Evolutionary conservation across 2,329 filamentous ascomycete species (phyloP).

Genomic region (Penicillium decumbens): DNA sequence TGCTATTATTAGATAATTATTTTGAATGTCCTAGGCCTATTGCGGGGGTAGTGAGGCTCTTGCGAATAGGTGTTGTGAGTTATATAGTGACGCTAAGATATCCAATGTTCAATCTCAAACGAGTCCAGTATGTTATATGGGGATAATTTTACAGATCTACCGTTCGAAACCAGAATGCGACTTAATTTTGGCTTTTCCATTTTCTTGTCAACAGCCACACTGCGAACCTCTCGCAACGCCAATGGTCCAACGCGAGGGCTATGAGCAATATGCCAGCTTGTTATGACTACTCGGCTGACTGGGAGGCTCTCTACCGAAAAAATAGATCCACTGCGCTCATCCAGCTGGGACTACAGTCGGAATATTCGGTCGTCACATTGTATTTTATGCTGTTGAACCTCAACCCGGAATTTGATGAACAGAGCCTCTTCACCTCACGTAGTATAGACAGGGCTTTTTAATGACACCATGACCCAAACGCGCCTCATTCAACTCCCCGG

Average conservation of each 20-base stretch:
- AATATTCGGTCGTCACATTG: background rate
- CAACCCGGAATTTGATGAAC: conserved; percentile 9
- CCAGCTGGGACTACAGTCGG: background rate
- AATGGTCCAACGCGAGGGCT: conserved; percentile 11
- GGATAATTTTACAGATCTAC: too few species aligned
- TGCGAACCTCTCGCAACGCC: conserved; percentile 11
- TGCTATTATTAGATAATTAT: too few species aligned
- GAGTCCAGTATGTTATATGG: too few species aligned
- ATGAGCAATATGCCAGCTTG: conserved; percentile 10
- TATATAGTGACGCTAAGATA: too few species aligned
- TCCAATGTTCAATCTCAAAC: too few species aligned
- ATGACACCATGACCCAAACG: conserved; percentile 6
- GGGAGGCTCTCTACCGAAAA: background rate
- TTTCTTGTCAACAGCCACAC: conserved; percentile 2
- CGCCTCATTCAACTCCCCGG: conserved; percentile 4
- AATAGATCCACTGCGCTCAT: background rate
- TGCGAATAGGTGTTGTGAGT: too few species aligned
- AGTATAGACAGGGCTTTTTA: conserved; percentile 8
- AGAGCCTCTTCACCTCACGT: conserved; percentile 8
- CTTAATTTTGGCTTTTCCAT: too few species aligned
- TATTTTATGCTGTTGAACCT: background rate
- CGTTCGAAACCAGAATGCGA: too few species aligned
- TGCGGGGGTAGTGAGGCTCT: too few species aligned
- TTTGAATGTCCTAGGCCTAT: too few species aligned
- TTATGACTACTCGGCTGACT: background rate